phyloP scores from a whole-genome alignment of 345 rosid genomes.

The Lumnitzera littorea region DNA sequence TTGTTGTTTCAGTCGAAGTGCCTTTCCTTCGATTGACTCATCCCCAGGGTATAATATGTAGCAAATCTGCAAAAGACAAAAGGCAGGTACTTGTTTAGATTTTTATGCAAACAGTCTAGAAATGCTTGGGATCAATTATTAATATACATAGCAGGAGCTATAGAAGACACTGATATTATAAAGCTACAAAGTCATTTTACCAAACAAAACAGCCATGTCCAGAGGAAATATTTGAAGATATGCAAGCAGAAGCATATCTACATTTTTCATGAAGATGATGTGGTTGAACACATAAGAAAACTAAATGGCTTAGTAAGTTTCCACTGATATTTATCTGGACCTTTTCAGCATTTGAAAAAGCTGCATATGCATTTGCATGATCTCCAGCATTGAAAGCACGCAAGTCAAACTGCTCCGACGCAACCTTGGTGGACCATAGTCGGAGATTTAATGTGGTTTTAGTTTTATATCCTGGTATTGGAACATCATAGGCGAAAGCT shows the following conservation, averaged over 20 bases:
- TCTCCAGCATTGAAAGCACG: constrained; percentile 31
- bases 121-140: too few relatives aligned
- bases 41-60: constrained; percentile 46
- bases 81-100: not conserved
- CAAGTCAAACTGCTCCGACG: constrained; percentile 31
- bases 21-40: constrained; percentile 39
- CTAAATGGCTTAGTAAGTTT: not conserved
- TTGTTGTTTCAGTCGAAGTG: constrained; percentile 47
- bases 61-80: constrained; percentile 31
- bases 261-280: too few relatives aligned
- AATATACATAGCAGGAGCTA: too few relatives aligned
- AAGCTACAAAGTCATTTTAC: too few relatives aligned
- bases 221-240: too few relatives aligned
- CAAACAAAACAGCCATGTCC: too few relatives aligned
- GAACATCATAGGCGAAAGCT: constrained; percentile 40
- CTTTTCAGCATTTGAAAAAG: constrained; percentile 39
- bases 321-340: constrained; percentile 9
- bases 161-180: too few relatives aligned
- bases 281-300: not conserved
- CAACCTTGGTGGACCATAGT: constrained; percentile 46
- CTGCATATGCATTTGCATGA: constrained; percentile 43
- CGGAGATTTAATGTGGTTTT: constrained; percentile 41
- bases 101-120: too few relatives aligned
- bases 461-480: constrained; percentile 45
- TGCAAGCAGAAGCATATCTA: constrained; percentile 1